A percentile compares a stretch with the other conserved stretches of the same genome.
phyloP scores from a whole-genome alignment of 495 filamentous ascomycete genomes.

The Aspergillus ellipticus region DNA sequence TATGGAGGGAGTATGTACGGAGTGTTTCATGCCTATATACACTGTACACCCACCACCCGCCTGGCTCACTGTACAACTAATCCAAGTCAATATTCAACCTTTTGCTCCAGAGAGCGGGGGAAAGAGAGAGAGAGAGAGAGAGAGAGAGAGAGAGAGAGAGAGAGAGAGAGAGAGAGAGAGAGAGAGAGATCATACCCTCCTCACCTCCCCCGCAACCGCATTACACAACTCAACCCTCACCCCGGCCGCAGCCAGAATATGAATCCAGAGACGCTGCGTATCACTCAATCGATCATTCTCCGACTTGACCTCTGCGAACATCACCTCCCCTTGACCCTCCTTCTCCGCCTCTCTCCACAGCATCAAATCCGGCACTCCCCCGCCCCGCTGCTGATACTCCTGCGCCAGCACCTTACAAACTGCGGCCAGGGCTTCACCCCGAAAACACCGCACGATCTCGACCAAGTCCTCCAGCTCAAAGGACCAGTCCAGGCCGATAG shows the following conservation, averaged over 20 bases:
- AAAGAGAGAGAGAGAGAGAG: no score
- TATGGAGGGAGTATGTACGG: no score
- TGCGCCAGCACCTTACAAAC: conserved; percentile 93
- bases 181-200: conserved; percentile 1
- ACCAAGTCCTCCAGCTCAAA: conserved; percentile 76
- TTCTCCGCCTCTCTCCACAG: background rate
- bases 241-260: conserved; percentile 80
- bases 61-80: no score
- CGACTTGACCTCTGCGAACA: conserved; percentile 91
- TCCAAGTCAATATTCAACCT: no score
- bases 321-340: conserved; percentile 52
- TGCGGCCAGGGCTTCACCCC: conserved; percentile 71
- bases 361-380: conserved; percentile 86
- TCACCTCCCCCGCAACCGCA: conserved; percentile 73
- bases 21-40: no score
- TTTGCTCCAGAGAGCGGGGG: no score
- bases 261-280: conserved; percentile 94
- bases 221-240: conserved; percentile 85
- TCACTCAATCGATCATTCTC: conserved; percentile 96
- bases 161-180: no score
- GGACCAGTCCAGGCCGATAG: conserved; percentile 88
- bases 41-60: no score
- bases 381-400: conserved; percentile 82
- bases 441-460: conserved; percentile 78
- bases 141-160: no score